phyloP scores from a whole-genome alignment of 257 asterid genomes.

The Solanum clarkiae region DNA sequence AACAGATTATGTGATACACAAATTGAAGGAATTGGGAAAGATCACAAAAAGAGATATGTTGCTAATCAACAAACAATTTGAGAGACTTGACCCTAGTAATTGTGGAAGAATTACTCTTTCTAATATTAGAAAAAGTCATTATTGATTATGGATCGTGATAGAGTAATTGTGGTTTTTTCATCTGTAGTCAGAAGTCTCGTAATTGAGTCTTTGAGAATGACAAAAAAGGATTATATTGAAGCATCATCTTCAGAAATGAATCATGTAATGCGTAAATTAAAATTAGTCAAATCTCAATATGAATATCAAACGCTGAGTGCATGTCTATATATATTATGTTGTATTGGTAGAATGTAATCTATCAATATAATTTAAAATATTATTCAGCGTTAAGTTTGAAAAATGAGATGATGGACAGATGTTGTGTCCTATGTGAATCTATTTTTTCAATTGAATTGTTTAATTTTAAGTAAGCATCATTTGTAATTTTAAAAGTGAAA shows the following conservation, averaged over 20 bases:
- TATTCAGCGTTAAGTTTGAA: too few species aligned
- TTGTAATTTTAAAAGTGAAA: not conserved
- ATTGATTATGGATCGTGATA: not conserved
- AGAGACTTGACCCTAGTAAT: slow-evolving; percentile 64
- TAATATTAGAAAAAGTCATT: slow-evolving; percentile 44
- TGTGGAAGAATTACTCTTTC: slow-evolving; percentile 81
- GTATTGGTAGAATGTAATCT: not conserved
- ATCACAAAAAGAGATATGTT: slow-evolving; percentile 54
- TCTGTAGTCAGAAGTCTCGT: accelerated
- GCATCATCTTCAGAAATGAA: not conserved
- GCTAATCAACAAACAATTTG: slow-evolving; percentile 59
- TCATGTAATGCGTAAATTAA: accelerated
- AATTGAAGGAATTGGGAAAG: slow-evolving; percentile 82
- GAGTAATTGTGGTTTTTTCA: accelerated
- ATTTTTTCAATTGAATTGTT: not conserved
- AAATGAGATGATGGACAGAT: not conserved
- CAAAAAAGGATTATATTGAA: not conserved
- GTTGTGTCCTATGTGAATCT: not conserved
- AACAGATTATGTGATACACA: slow-evolving; percentile 73
- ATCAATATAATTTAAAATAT: not conserved
- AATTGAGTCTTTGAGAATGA: not conserved
- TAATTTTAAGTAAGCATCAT: not conserved
- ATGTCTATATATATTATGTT: not conserved
- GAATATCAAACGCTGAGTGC: not conserved
- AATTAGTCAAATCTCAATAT: accelerated